phyloP scores from a whole-genome alignment of 805 yeast species.

The Pichia cabralensis region DNA sequence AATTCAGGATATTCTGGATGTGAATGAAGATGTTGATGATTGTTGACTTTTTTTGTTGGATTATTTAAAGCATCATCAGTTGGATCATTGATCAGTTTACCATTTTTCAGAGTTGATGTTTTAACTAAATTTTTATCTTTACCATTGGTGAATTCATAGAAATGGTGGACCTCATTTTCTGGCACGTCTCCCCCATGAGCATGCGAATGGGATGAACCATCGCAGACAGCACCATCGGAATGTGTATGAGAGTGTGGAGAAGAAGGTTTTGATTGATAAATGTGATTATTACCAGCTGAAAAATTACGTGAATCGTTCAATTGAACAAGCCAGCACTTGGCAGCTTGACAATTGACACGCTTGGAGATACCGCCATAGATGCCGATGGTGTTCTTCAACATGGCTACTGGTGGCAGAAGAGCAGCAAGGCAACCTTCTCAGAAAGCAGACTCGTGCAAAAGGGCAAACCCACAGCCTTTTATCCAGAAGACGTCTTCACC shows the following conservation, averaged over 20 bases:
- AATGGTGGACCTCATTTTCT: conserved; percentile 11
- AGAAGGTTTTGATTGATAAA: too few relatives aligned
- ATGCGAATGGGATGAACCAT: conserved; percentile 7
- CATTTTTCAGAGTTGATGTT: conserved; percentile 8
- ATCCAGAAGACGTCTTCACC: too few relatives aligned
- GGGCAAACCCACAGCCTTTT: too few relatives aligned
- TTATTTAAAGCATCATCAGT: conserved; percentile 3
- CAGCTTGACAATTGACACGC: too few relatives aligned
- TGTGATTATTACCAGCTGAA: too few relatives aligned
- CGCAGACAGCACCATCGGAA: not conserved
- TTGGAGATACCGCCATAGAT: too few relatives aligned
- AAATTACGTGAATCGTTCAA: too few relatives aligned
- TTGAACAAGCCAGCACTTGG: too few relatives aligned
- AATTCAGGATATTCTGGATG: conserved; percentile 24
- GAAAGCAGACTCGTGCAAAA: too few relatives aligned
- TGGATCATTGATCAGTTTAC: conserved; percentile 2
- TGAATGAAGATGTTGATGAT: conserved; percentile 22
- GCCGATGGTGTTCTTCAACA: too few relatives aligned
- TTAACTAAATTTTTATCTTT: conserved; percentile 3
- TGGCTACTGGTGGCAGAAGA: too few relatives aligned
- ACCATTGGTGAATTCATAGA: conserved; percentile 7
- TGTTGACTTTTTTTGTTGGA: conserved; percentile 3
- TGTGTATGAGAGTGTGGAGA: conserved; percentile 9
- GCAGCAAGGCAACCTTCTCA: too few relatives aligned
- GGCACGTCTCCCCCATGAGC: not conserved